Evolutionary conservation across 306 rosid genomes (phyloP).

Genomic region (Corylus avellana): DNA sequence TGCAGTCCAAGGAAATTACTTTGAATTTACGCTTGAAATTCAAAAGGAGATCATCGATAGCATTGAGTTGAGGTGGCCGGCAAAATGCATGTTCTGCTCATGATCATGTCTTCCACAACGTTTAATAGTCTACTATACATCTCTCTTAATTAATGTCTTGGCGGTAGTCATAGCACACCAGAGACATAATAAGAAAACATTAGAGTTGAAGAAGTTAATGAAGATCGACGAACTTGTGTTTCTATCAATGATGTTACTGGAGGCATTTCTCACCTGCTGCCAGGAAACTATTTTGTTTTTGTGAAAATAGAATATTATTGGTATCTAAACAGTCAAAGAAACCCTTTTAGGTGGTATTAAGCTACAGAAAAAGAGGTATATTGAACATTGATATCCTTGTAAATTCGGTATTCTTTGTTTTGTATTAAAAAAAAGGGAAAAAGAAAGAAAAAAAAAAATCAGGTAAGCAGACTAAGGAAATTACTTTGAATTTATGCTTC

Average conservation of each 20-base stretch:
- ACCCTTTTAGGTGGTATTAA: not conserved
- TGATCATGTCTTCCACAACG: not conserved
- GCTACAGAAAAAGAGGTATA: too few species aligned
- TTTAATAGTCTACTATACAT: too few species aligned
- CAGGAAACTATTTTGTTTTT: not conserved
- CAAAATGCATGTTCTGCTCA: not conserved
- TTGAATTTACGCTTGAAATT: slow-evolving; percentile 22
- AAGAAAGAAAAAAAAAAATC: not conserved
- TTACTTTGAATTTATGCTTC: not conserved
- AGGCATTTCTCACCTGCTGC: not conserved
- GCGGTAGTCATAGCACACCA: too few species aligned
- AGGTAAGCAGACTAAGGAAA: not conserved
- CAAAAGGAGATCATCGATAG: slow-evolving; percentile 2
- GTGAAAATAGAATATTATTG: not conserved
- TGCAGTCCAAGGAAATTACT: slow-evolving; percentile 35
- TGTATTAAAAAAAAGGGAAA: not conserved
- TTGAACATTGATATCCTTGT: too few species aligned
- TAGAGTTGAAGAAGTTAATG: too few species aligned
- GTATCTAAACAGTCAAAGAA: not conserved
- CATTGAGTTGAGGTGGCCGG: not conserved
- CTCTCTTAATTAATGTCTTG: too few species aligned
- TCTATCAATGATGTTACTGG: too few species aligned
- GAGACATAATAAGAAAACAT: too few species aligned
- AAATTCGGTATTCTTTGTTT: not conserved
- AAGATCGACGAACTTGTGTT: too few species aligned